Percentiles rank a stretch among this genome's conserved stretches.
phyloP scores from a whole-genome alignment of 192 early-diverging fungal species.

The Gonapodya sp. region DNA sequence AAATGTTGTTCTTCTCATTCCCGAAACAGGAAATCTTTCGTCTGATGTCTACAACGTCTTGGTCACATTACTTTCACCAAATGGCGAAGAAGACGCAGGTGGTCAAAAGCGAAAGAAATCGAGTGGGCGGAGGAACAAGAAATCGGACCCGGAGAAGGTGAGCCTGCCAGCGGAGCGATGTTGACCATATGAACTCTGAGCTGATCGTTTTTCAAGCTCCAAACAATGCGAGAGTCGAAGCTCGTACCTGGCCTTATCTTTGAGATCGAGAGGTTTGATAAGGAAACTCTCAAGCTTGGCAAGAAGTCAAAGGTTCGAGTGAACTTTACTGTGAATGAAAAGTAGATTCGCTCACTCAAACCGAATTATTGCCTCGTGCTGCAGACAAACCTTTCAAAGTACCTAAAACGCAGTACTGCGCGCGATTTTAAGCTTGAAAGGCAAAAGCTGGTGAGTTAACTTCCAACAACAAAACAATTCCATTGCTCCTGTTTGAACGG shows the following conservation, averaged over 20 bases:
- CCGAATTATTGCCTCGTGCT: background rate
- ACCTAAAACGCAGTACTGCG: conserved; percentile 66
- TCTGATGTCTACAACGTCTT: background rate
- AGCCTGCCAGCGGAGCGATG: background rate
- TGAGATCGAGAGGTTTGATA: conserved; percentile 66
- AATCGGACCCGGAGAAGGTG: background rate
- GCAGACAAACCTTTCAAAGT: conserved; percentile 52
- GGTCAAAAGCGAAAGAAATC: background rate
- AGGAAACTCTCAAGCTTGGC: conserved; percentile 55
- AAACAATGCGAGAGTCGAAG: conserved; percentile 49
- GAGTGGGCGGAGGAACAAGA: background rate
- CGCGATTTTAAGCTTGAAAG: conserved; percentile 66
- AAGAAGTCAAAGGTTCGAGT: conserved; percentile 57
- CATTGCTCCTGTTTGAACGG: too few species aligned
- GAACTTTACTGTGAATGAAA: conserved; percentile 6
- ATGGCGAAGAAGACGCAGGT: background rate
- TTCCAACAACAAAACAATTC: too few species aligned
- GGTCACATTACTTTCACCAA: background rate
- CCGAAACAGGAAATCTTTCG: background rate
- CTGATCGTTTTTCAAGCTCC: background rate
- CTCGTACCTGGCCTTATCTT: conserved; percentile 64
- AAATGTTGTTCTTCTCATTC: background rate
- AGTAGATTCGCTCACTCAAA: too few species aligned
- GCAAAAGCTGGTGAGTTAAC: conserved; percentile 25
- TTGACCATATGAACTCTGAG: background rate